These are phyloP conservation scores for Boletus mariae DNA, from an alignment of 1,284 basidiomycete species.

Conservation along the genomic window DNA sequence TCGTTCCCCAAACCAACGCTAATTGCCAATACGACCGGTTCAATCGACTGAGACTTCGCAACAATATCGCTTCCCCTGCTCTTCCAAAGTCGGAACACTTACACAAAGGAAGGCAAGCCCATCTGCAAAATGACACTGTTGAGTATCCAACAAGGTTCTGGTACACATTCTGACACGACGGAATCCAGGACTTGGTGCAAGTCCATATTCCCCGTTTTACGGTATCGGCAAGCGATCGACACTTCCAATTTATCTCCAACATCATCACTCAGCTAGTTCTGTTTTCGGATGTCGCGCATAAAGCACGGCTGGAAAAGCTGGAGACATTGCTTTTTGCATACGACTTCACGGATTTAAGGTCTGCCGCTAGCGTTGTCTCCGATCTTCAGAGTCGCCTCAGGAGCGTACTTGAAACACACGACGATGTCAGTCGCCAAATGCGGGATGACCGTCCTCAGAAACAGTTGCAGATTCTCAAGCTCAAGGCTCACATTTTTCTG, in stretches of 20 bases:
- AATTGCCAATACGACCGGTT: conserved; percentile 91
- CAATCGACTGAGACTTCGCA: conserved; percentile 84
- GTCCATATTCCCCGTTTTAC: conserved; percentile 84
- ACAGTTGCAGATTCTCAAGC: conserved; percentile 61
- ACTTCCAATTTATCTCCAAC: conserved; percentile 86
- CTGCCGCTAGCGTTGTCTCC: conserved; percentile 67
- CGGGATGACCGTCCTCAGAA: conserved; percentile 43
- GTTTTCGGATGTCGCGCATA: conserved; percentile 85
- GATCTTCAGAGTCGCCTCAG: conserved; percentile 77
- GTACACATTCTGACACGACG: conserved; percentile 12
- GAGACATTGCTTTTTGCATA: conserved; percentile 88
- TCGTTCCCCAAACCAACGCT: conserved; percentile 88
- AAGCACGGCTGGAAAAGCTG: conserved; percentile 70
- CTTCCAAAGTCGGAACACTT: conserved; percentile 34
- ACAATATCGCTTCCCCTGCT: conserved; percentile 55
- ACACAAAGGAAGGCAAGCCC: conserved; percentile 47
- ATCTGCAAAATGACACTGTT: conserved; percentile 81
- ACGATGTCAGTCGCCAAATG: conserved; percentile 43
- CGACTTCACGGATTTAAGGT: conserved; percentile 80
- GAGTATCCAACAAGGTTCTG: conserved; percentile 15
- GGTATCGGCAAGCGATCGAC: conserved; percentile 82
- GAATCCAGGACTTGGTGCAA: conserved; percentile 70
- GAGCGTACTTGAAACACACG: conserved; percentile 60
- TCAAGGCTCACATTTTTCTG: conserved; percentile 73
- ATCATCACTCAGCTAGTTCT: conserved; percentile 86